A percentile compares a stretch with the other conserved stretches of the same genome.
Conservation (phyloP, 169 alveolate species). For the Plasmodium knowlesi region DNA sequence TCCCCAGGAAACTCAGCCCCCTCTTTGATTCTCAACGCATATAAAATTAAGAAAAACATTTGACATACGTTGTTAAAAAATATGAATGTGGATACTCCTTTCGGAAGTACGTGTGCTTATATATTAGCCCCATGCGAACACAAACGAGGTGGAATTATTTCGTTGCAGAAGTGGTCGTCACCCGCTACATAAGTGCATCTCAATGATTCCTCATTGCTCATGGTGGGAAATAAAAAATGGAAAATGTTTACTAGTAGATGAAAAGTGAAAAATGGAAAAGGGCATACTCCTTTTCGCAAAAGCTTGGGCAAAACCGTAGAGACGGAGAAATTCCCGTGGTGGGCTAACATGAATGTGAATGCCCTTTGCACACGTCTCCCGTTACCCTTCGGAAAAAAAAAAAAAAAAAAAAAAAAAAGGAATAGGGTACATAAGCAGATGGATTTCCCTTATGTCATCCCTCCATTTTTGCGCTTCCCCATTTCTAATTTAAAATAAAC, state of each 20-base stretch:
- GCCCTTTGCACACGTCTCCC: background rate
- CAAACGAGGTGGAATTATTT: background rate
- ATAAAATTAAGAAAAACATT: background rate
- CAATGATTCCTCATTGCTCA: background rate
- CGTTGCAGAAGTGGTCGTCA: background rate
- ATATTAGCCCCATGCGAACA: background rate
- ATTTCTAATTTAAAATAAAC: background rate
- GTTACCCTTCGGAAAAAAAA: background rate
- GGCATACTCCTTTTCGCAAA: background rate
- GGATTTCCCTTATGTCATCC: background rate
- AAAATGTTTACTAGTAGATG: background rate
- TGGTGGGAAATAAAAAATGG: background rate
- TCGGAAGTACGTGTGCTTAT: background rate
- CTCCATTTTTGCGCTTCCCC: background rate
- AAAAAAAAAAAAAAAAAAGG: background rate
- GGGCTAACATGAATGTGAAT: background rate
- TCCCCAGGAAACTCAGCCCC: background rate
- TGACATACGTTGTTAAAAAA: background rate
- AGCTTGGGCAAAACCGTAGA: background rate
- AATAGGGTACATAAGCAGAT: background rate
- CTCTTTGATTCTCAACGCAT: background rate
- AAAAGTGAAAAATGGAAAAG: background rate
- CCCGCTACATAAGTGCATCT: background rate
- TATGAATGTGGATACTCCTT: background rate
- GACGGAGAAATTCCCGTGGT: background rate